Evolutionary conservation across 305 asterid genomes (phyloP).

Genomic region (Solanum hybrid): DNA sequence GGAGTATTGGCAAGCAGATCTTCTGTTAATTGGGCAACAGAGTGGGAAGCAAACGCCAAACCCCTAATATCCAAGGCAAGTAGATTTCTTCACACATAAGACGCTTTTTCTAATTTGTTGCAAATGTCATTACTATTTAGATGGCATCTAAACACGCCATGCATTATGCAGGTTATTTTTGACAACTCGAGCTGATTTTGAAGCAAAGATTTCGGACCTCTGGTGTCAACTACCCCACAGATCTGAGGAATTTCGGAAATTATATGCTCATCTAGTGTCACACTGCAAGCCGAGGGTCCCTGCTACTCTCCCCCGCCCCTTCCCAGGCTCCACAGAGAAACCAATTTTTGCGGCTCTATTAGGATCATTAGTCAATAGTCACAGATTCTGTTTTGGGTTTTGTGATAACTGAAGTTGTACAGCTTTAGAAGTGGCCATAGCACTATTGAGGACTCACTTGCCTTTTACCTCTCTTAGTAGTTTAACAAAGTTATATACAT

Average conservation of each 20-base stretch:
- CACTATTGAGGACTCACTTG: neutral
- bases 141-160: neutral
- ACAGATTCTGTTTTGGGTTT: neutral
- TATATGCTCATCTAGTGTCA: neutral
- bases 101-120: neutral
- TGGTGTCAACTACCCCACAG: neutral
- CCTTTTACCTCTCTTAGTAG: neutral
- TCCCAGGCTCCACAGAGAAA: neutral
- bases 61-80: slow-evolving; percentile 65
- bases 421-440: neutral
- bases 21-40: slow-evolving; percentile 64
- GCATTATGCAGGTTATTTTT: slow-evolving; percentile 36
- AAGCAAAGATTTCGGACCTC: neutral
- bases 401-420: neutral
- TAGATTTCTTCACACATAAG: neutral
- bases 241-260: neutral
- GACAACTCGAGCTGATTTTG: slow-evolving; percentile 22
- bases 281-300: neutral
- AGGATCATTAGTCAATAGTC: slow-evolving; percentile 2
- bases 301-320: neutral
- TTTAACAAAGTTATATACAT: neutral
- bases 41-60: slow-evolving; percentile 76
- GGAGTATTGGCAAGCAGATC: slow-evolving; percentile 56
- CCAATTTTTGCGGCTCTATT: neutral
- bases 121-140: neutral